Percentiles rank a stretch among this genome's conserved stretches.
Conservation (phyloP, 2,329 filamentous ascomycete species). For the Sporothrix pseudoabietina region DNA sequence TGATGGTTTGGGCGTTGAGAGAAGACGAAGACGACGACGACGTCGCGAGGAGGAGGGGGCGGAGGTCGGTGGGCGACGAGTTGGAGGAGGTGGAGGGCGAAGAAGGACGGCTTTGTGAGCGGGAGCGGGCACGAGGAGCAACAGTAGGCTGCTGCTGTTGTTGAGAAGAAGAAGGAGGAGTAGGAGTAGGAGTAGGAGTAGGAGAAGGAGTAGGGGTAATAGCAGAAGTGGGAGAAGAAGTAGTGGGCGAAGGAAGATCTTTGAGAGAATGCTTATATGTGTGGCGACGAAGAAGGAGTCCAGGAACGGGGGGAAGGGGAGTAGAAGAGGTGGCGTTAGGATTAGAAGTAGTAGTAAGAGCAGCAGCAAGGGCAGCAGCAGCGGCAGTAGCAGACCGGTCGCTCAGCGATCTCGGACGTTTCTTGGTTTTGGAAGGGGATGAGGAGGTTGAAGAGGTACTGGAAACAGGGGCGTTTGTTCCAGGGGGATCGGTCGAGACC, state of each 20-base stretch:
- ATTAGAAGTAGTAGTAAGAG: slow-evolving; percentile 11
- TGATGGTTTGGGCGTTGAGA: background rate
- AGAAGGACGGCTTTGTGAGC: slow-evolving; percentile 23
- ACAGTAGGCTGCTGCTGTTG: background rate
- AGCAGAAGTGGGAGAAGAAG: background rate
- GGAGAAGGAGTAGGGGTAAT: background rate
- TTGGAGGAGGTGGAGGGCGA: slow-evolving; percentile 20
- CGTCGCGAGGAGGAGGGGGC: slow-evolving; percentile 21
- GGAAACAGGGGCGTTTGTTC: slow-evolving; percentile 21
- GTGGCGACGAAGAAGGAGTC: slow-evolving; percentile 24
- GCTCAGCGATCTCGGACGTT: slow-evolving; percentile 33
- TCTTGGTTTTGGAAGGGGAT: slow-evolving; percentile 17
- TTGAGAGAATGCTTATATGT: slow-evolving; percentile 31
- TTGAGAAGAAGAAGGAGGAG: background rate
- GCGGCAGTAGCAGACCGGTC: slow-evolving; percentile 30
- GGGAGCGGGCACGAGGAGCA: slow-evolving; percentile 14
- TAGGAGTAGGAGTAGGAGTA: background rate
- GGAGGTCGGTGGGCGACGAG: slow-evolving; percentile 17
- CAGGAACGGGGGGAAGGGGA: slow-evolving; percentile 10
- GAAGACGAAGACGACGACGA: background rate
- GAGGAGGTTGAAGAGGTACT: slow-evolving; percentile 6
- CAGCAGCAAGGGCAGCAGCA: slow-evolving; percentile 21
- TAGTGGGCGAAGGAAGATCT: slow-evolving; percentile 31
- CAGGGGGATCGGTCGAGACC: slow-evolving; percentile 31
- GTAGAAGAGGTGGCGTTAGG: background rate